Base-by-base conservation (phyloP, 2,329 filamentous ascomycete genomes). In the Coniochaeta hoffmannii region DNA sequence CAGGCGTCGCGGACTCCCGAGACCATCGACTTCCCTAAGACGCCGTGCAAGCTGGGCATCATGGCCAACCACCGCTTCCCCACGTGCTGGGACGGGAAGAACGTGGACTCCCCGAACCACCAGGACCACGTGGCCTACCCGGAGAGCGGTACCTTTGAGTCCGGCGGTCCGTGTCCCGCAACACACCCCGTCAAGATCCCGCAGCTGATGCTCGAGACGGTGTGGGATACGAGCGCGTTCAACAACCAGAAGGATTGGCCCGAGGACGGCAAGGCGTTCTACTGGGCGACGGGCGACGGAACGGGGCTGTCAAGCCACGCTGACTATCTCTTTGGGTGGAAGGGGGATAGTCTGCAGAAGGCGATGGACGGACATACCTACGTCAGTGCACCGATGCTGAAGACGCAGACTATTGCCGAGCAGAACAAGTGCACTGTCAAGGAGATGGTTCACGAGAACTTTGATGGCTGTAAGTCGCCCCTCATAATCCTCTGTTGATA, bases 71-170 rank as follows among this genome's bases (percentile, higher is more conserved):
- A 74, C 58, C 71, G 72, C 5, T 76, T 77, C 66, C 76, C 75
- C 17, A 72, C 68, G 12, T 81, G 77, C 69, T 82, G 78, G 78
- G 71, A 82, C 58, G 78, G 78, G 46, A 68, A 70, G 49, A 71
- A 79, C 59, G 61, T 77, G 52, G 77, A 80, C 63, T 66, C 71
- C 4, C 56, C 68, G 0, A 72, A 80, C 63, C 76, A 81, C 66
- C 59, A 69, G 56, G 68, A 69, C 56, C 74, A 76, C 61, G 71
- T 75, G 5, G 65, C 76, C 10, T 78, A 75, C 59, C 71, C 74
- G 55, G 73, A 65, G 65, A 64, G 34, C 44, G 72, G 69, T 5
- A 74, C 68, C 38, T 74, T 70, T 62, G 71, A 64, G 65, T 69
- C 72, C 10, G 75, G 80, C 60, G 74, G 73, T 1, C 64, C 66